These are phyloP conservation scores for Sphagnum fallax DNA, from an alignment of 228 moss, liverwort and hornwort genomes.

Conservation along the genomic window DNA sequence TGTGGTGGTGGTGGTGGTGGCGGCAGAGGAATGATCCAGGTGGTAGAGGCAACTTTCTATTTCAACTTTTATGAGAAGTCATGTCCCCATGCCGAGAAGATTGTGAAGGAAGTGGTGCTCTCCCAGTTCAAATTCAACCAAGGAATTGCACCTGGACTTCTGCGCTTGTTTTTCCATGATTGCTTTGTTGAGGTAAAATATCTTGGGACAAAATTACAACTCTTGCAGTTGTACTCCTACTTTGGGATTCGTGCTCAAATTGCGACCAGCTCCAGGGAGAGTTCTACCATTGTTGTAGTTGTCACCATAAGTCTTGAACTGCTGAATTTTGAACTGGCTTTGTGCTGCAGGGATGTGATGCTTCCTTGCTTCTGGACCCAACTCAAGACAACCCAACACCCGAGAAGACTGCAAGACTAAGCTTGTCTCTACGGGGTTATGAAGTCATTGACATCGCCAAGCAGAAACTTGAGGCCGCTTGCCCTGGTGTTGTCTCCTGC, in stretches of 20 bases:
- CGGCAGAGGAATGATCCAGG: too few species aligned
- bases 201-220: neutral
- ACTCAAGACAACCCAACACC: constrained; percentile 8
- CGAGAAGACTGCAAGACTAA: constrained; percentile 44
- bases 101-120: neutral
- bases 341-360: constrained; percentile 63
- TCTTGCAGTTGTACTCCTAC: too few species aligned
- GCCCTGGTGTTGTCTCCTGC: constrained; percentile 61
- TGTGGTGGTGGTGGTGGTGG: too few species aligned
- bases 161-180: constrained; percentile 3
- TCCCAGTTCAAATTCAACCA: neutral
- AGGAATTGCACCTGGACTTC: neutral
- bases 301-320: neutral
- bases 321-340: neutral
- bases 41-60: too few species aligned
- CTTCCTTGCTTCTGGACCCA: constrained; percentile 54
- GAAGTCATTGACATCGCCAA: constrained; percentile 49
- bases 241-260: too few species aligned
- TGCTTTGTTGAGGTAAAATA: neutral
- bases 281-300: too few species aligned
- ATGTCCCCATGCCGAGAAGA: neutral
- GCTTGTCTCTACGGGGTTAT: constrained; percentile 28
- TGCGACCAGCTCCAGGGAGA: too few species aligned
- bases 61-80: neutral
- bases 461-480: constrained; percentile 36